Evolutionary conservation across 2,329 filamentous ascomycete genomes (phyloP), one percentile per base, ranked within the genome.

Genomic region (Pseudocercospora vitis): DNA sequence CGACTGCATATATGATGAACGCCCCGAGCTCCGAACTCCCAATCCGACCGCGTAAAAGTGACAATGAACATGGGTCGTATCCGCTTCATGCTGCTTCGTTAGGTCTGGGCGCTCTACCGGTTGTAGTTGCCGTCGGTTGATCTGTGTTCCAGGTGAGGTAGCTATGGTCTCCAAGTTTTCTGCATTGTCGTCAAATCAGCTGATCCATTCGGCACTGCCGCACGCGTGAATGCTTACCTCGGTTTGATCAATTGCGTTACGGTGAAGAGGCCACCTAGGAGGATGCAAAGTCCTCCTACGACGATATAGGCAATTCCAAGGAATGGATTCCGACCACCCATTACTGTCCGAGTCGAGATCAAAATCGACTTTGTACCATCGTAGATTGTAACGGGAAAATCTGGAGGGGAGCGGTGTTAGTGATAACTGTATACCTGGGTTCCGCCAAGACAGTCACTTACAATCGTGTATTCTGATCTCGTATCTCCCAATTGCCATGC

Each of bases 131-230:
- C 40, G 81, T 79, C 55, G 81, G 77, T 56, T 82, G 76, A 40
- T 88, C 85, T 58, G 84, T 87, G 71, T 97, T 96, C 94, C 94
- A 99, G 19, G 89, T 94, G 45, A 99, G 81, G 71, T 99, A 97
- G 7, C 91, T 96, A 73, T 97, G 94, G 71, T 99, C 94, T 57
- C 94, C 94, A 35, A 99, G 82, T 87, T 97, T 99, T 68, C 94
- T 92, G 62, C 47, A 60, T 59, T 50, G 45, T 58, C 52, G 11
- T 24, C 24, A 19, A 24, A 48, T 58, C 40, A 54, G 47, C 57
- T 48, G 29, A 48, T 35, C 44, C 47, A 35, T 24, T 49, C 35
- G 5, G 24, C 37, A 37, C 14, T 37, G 29, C 45, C 12, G 19
- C 9, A 8, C 28, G 8, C 47, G 31, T 23, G 24, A n/a, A 32